Base-by-base conservation (phyloP, 1,284 basidiomycete genomes). In the Porodaedalea pini region DNA sequence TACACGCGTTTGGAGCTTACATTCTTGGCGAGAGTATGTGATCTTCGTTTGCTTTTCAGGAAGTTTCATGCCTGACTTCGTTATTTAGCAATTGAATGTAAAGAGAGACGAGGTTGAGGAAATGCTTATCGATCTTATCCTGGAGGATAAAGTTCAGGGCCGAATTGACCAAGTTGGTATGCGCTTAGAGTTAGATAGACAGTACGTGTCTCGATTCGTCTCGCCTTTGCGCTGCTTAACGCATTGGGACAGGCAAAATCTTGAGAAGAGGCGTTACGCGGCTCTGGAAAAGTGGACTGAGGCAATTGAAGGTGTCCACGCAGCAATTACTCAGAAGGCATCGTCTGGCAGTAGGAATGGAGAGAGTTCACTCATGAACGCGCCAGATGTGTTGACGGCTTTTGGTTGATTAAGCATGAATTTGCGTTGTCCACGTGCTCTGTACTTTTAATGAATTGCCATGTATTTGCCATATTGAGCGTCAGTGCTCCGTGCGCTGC, bases 91-190 rank as follows among this genome's bases (percentile, higher is more conserved):
- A 86, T 79, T 99, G 52, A 94, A 96, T 65, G 89, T 98, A 17
- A 82, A 90, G 17, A 80, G 82, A 34, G 81, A 83, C 45, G 94
- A 98, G 68, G 94, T 97, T 2, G 95, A 98, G 68, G 92, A 92
- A 57, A 82, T 99, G 29, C 82, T 99, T 34, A 90, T 98, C 59
- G 88, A 91, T 37, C 81, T 99, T 17, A 98, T 99, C 58, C 75
- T 98, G 29, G 96, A 99, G 71, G 92, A 91, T 23, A 95, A 92
- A 69, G 92, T 99, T 34, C 87, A 94, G 63, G 97, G 96, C 15
- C 83, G 88, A 64, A 97, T 99, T 67, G 96, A 99, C 70, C 94
- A 98, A 73, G 93, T 97, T 34, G 85, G 90, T 19, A 94, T 94
- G 77, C 80, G 90, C 54, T 79, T 99, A 13, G 92, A 98, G 66